Conservation (phyloP, 495 filamentous ascomycete species). For the Recurvomyces mirabilis region DNA sequence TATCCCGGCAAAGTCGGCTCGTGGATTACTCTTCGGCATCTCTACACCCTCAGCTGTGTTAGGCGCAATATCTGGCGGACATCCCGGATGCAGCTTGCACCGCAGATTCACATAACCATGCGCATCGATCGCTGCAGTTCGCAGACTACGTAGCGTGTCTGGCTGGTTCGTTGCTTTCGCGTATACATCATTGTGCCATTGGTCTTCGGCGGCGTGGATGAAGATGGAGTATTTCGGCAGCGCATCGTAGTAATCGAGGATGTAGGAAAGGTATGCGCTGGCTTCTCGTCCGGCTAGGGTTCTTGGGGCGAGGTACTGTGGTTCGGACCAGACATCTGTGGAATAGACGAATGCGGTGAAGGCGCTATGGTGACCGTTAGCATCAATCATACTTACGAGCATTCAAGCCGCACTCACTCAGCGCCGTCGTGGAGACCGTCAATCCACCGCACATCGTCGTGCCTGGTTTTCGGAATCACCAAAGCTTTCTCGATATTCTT, state of each 20-base stretch:
- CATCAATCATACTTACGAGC: not conserved
- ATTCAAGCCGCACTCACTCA: not conserved
- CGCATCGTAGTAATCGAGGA: not conserved
- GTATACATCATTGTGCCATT: slow-evolving; percentile 1
- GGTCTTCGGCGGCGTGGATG: not conserved
- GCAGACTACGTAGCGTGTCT: not conserved
- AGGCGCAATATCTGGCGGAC: too few relatives aligned
- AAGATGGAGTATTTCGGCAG: not conserved
- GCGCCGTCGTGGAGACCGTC: not conserved
- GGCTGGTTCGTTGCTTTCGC: not conserved
- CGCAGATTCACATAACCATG: not conserved
- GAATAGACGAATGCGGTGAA: not conserved
- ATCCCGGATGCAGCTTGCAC: too few relatives aligned
- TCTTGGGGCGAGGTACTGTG: not conserved
- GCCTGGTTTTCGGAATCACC: not conserved
- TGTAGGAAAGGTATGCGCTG: not conserved
- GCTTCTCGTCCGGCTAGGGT: not conserved
- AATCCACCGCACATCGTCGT: not conserved
- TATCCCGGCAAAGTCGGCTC: too few relatives aligned
- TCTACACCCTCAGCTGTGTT: too few relatives aligned
- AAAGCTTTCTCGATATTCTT: not conserved
- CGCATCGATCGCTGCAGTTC: not conserved
- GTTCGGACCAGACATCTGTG: not conserved
- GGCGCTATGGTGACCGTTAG: not conserved
- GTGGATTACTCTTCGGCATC: too few relatives aligned